Percentiles rank a stretch among this genome's conserved stretches.
Evolutionary conservation across 345 rosid genomes (phyloP).

Genomic region (Laguncularia racemosa): DNA sequence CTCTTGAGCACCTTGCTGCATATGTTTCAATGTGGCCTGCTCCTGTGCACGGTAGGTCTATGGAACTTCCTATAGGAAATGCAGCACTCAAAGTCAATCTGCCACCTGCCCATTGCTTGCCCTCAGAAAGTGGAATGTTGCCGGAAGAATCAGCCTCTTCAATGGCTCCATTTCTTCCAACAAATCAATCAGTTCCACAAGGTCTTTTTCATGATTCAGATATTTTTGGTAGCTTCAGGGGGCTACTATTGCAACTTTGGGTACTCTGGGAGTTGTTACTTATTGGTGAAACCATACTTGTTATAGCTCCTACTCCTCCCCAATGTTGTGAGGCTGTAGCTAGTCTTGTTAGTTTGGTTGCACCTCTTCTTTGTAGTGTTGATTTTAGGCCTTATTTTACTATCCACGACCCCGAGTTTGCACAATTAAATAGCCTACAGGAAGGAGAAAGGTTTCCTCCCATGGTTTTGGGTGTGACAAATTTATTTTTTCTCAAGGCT

Average conservation of each 20-base stretch:
- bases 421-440: conserved; percentile 53
- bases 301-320: conserved; percentile 93
- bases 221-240: conserved; percentile 76
- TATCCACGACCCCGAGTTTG: conserved; percentile 88
- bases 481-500: conserved; percentile 88
- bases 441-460: conserved; percentile 88
- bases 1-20: conserved; percentile 77
- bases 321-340: conserved; percentile 98
- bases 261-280: conserved; percentile 85
- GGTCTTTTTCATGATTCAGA: conserved; percentile 97
- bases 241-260: conserved; percentile 89
- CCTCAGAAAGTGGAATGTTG: conserved; percentile 49
- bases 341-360: conserved; percentile 86
- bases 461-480: conserved; percentile 92
- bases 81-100: conserved; percentile 78
- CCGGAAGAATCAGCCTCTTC: conserved; percentile 76
- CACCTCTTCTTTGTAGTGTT: conserved; percentile 74
- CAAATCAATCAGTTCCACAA: conserved; percentile 85
- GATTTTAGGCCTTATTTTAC: conserved; percentile 99
- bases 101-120: conserved; percentile 88
- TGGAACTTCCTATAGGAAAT: conserved; percentile 96
- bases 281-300: conserved; percentile 87
- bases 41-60: conserved; percentile 73
- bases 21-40: conserved; percentile 91
- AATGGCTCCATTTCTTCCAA: conserved; percentile 90